These are phyloP conservation scores for Fusarium scirpi DNA, from an alignment of 2,329 filamentous ascomycete species.

Conservation along the genomic window DNA sequence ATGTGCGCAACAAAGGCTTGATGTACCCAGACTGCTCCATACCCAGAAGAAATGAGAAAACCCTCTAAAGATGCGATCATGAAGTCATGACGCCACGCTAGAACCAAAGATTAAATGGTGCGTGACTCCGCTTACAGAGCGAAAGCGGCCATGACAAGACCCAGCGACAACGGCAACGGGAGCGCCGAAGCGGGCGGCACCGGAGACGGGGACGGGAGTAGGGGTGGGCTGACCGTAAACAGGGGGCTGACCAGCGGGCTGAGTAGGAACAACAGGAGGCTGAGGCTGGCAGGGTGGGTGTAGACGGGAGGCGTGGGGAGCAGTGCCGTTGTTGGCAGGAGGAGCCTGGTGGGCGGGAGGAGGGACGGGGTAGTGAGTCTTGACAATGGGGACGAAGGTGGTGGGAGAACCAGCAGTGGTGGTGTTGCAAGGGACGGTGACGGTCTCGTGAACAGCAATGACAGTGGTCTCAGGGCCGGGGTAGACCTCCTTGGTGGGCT, in stretches of 20 bases:
- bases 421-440: constrained; percentile 44
- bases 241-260: constrained; percentile 33
- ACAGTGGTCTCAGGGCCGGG: constrained; percentile 41
- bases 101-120: constrained; percentile 40
- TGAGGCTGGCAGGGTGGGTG: constrained; percentile 28
- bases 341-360: constrained; percentile 26
- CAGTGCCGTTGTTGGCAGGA: constrained; percentile 31
- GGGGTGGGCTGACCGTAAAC: constrained; percentile 40
- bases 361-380: constrained; percentile 37
- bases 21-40: constrained; percentile 45
- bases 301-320: constrained; percentile 36
- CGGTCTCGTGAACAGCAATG: constrained; percentile 35
- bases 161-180: constrained; percentile 56
- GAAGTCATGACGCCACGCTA: constrained; percentile 46
- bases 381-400: constrained; percentile 40
- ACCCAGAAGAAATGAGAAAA: constrained; percentile 44
- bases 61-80: constrained; percentile 50
- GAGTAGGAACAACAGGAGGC: constrained; percentile 43
- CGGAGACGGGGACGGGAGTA: constrained; percentile 45
- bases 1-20: constrained; percentile 48
- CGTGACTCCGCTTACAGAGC: constrained; percentile 55
- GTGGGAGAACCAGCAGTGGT: constrained; percentile 39
- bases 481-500: constrained; percentile 33
- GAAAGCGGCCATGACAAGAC: constrained; percentile 56
- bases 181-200: constrained; percentile 51